Conservation (phyloP, 768 basidiomycete genomes). For the Lentinula boryana region DNA sequence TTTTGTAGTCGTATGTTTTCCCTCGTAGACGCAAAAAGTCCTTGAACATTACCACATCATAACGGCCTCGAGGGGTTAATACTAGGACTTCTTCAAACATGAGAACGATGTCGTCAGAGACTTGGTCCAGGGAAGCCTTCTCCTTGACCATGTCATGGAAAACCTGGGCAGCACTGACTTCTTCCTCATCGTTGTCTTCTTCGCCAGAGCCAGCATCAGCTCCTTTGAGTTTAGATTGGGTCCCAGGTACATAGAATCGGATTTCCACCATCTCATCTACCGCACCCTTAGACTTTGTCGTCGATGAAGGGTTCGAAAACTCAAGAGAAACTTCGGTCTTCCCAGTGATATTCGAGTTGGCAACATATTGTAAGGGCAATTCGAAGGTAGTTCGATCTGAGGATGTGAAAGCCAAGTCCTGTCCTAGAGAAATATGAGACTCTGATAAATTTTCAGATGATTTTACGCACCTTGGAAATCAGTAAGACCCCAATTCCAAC, state of each 20-base stretch:
- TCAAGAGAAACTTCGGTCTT: conserved; percentile 99
- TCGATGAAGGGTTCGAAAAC: conserved; percentile 51
- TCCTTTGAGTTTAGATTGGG: conserved; percentile 50
- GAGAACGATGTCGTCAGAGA: conserved; percentile 85
- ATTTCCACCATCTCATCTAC: conserved; percentile 94
- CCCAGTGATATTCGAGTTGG: conserved; percentile 96
- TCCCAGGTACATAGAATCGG: conserved; percentile 91
- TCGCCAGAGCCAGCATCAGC: conserved; percentile 75
- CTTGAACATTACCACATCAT: conserved; percentile 97
- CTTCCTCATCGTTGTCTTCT: conserved; percentile 57
- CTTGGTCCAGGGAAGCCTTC: conserved; percentile 89
- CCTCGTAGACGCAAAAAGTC: conserved; percentile 94
- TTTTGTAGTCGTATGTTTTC: conserved; percentile 99
- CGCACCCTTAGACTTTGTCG: conserved; percentile 34
- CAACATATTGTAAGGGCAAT: conserved; percentile 77
- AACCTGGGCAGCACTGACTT: conserved; percentile 87
- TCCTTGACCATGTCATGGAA: conserved; percentile 98
- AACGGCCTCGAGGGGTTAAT: conserved; percentile 91
- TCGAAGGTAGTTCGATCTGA: conserved; percentile 87
- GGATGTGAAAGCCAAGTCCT: conserved; percentile 87
- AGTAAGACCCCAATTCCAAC: conserved; percentile 98
- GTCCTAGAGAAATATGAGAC: conserved; percentile 43
- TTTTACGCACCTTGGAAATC: conserved; percentile 79
- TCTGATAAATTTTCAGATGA: neutral
- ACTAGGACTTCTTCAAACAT: conserved; percentile 95